Percentiles rank a stretch among this genome's conserved stretches.
These are phyloP conservation scores for Coemansia sp. DNA, from an alignment of 192 early-diverging fungal genomes.

Conservation along the genomic window DNA sequence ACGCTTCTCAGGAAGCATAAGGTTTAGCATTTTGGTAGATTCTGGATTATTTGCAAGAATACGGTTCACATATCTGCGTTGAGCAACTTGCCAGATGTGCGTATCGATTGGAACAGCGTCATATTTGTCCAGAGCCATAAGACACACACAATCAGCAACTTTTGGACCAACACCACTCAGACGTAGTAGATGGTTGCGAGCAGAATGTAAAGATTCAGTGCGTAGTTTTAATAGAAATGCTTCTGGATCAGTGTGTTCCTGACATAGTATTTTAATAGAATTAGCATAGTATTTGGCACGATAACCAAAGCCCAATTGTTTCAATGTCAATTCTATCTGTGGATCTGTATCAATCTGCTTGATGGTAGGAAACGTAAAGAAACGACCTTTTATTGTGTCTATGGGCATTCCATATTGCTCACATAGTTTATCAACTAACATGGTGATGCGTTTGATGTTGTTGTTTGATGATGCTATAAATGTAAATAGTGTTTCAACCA, in stretches of 20 bases:
- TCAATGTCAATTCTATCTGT: slow-evolving; percentile 64
- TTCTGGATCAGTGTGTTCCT: slow-evolving; percentile 53
- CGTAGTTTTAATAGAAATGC: slow-evolving; percentile 68
- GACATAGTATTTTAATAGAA: slow-evolving; percentile 60
- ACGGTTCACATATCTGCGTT: slow-evolving; percentile 68
- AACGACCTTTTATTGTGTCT: slow-evolving; percentile 37
- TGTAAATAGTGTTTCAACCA: slow-evolving; percentile 79
- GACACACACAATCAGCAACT: slow-evolving; percentile 93
- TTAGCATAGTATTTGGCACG: slow-evolving; percentile 87
- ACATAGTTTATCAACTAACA: slow-evolving; percentile 48
- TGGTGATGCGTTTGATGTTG: slow-evolving; percentile 88
- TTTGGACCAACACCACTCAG: slow-evolving; percentile 90
- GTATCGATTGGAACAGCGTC: slow-evolving; percentile 87
- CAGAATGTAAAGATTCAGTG: slow-evolving; percentile 48
- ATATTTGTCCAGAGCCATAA: slow-evolving; percentile 87
- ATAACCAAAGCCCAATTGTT: slow-evolving; percentile 89
- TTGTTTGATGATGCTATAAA: slow-evolving; percentile 96
- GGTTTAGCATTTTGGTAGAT: not conserved
- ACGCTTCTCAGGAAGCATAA: slow-evolving; percentile 9
- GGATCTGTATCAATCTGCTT: slow-evolving; percentile 49
- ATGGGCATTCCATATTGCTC: slow-evolving; percentile 22
- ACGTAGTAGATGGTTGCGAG: slow-evolving; percentile 60
- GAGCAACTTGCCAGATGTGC: slow-evolving; percentile 94
- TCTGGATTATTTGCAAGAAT: not conserved
- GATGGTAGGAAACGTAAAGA: slow-evolving; percentile 71